These are phyloP conservation scores for Auricularia sp. DNA, from an alignment of 768 basidiomycete species.

Conservation along the genomic window DNA sequence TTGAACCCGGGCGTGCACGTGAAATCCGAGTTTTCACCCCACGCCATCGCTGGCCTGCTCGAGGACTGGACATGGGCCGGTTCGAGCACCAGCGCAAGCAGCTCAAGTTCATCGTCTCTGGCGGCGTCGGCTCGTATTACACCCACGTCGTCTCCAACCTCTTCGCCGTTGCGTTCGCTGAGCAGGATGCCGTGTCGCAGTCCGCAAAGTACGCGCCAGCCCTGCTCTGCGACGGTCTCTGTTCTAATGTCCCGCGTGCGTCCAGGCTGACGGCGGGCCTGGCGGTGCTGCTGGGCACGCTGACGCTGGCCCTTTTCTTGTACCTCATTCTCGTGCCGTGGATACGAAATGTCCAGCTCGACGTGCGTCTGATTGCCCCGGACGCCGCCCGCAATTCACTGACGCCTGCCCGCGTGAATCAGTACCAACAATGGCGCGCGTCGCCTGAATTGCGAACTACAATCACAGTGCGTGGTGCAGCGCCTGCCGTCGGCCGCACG, in stretches of 20 bases:
- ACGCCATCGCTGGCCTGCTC: background rate
- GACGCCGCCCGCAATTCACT: background rate
- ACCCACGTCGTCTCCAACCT: background rate
- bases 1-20: background rate
- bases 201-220: background rate
- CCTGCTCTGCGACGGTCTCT: background rate
- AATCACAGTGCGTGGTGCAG: background rate
- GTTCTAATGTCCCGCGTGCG: background rate
- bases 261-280: background rate
- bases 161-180: background rate
- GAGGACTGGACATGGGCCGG: background rate
- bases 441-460: background rate
- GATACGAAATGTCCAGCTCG: slow-evolving; percentile 1
- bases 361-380: background rate
- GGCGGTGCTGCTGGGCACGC: background rate
- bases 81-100: background rate
- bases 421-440: background rate
- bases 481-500: background rate
- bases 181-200: background rate
- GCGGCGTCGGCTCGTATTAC: background rate
- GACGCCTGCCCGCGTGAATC: background rate
- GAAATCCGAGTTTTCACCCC: background rate
- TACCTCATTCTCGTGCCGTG: background rate
- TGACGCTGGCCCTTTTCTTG: background rate
- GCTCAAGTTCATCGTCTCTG: background rate